These are phyloP conservation scores for Tetrastigma voinierianum DNA, from an alignment of 164 flowering plant genomes.

Conservation along the genomic window DNA sequence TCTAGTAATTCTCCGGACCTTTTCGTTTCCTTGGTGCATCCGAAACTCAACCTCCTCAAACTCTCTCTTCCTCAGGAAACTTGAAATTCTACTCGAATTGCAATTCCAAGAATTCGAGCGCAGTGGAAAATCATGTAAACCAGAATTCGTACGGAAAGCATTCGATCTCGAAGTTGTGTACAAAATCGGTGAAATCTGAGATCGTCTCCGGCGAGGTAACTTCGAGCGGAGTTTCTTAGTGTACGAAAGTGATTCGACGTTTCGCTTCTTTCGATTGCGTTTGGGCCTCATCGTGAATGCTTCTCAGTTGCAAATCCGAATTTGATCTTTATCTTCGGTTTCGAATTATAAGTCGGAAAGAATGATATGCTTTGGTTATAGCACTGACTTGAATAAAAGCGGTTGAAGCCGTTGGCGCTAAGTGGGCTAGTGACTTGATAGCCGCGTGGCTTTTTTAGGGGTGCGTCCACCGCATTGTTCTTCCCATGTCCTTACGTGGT, in stretches of 20 bases:
- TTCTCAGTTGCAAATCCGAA: too few species aligned
- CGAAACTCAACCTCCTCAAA: conserved; percentile 14
- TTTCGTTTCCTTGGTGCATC: conserved; percentile 5
- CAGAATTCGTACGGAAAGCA: background rate
- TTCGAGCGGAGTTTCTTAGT: conserved; percentile 67
- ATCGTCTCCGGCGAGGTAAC: conserved; percentile 48
- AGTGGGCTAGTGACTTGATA: too few species aligned
- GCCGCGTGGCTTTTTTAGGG: too few species aligned
- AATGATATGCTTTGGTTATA: too few species aligned
- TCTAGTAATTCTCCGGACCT: conserved; percentile 36
- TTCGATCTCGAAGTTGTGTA: conserved; percentile 8
- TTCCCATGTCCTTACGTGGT: too few species aligned
- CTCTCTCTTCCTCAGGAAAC: conserved; percentile 18
- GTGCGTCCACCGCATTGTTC: too few species aligned
- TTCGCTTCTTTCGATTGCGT: background rate
- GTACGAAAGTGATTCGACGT: conserved; percentile 2
- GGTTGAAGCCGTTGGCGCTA: too few species aligned
- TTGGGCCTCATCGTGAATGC: background rate
- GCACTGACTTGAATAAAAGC: too few species aligned
- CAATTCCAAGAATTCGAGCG: conserved; percentile 32
- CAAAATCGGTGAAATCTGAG: conserved; percentile 38
- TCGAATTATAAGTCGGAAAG: too few species aligned
- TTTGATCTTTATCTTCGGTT: too few species aligned
- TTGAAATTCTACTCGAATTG: conserved; percentile 32
- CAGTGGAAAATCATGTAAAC: conserved; percentile 17